Evolutionary conservation across 768 basidiomycete genomes (phyloP), one percentile per base, ranked within the genome.

Genomic region (Daedaleopsis nitida): DNA sequence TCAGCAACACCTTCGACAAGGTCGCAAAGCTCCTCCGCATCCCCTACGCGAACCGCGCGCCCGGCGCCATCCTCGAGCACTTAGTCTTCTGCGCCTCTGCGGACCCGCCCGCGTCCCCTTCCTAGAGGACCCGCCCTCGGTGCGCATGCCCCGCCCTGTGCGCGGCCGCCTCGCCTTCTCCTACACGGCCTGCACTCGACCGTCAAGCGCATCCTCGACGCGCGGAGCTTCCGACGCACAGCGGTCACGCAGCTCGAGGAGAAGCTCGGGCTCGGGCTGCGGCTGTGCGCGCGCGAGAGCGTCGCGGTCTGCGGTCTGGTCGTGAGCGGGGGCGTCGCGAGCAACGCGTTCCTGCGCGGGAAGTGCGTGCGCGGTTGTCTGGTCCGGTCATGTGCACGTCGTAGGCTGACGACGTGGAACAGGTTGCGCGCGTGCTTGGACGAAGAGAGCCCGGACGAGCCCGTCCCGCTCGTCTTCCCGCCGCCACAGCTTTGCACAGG

Each of bases 311-410:
- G 72, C 11, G 79, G 87, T 56, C 65, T 98, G 27, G 92, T 97
- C 1, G 86, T 91, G 14, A 94, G 93, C 60, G 96, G 96, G 0
- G 96, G 96, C 1, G 96, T 99, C 0, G 96, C 96, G 16, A 92
- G 92, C 66, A 99, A 99, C 67, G 49, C 65, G 21, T 86, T 80
- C 65, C 76, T 98, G 58, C 78, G 93, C 16, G 61, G 79, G 47
- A 79, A 87, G n/a, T n/a, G n/a, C n/a, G n/a, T n/a, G n/a, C n/a
- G n/a, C n/a, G n/a, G n/a, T n/a, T n/a, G 94, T 92, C 52, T 47
- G 79, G 12, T 56, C 21, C 52, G 45, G 14, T 47, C 12, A 50
- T 21, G 21, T 68, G n/a, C n/a, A 52, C 73, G 69, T 59, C 56
- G 76, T 32, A 19, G 16, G 23, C n/a, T n/a, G 1, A 16, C 24